Conservation (phyloP, 306 rosid species). For the Cicer pinnatifidum region DNA sequence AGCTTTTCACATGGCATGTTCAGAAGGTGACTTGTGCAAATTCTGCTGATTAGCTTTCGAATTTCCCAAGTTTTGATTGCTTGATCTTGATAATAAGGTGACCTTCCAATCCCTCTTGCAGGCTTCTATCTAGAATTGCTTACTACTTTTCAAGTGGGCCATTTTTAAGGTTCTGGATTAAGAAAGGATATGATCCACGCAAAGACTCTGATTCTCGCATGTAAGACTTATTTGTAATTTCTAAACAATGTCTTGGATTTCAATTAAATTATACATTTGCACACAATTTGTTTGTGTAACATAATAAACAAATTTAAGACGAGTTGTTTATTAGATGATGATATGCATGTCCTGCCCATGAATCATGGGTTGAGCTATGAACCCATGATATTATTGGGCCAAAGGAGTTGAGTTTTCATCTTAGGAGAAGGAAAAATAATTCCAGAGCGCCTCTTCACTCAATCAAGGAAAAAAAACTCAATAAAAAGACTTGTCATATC, state of each 20-base stretch:
- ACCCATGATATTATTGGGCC: neutral
- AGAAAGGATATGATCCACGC: slow-evolving; percentile 95
- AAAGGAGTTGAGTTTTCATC: neutral
- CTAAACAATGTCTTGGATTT: slow-evolving; percentile 16
- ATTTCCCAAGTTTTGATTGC: slow-evolving; percentile 31
- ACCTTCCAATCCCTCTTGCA: slow-evolving; percentile 50
- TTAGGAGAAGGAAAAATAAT: slow-evolving; percentile 2
- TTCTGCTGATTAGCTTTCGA: slow-evolving; percentile 35
- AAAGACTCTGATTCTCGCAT: slow-evolving; percentile 77
- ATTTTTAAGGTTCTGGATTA: slow-evolving; percentile 89
- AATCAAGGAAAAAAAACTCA: neutral
- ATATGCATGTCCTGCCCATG: neutral
- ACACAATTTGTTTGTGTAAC: slow-evolving; percentile 24
- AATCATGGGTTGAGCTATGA: neutral
- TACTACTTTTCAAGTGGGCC: slow-evolving; percentile 97
- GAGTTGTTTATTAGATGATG: neutral
- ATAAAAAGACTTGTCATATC: neutral
- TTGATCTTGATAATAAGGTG: slow-evolving; percentile 37
- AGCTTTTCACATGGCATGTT: slow-evolving; percentile 58
- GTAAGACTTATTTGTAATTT: slow-evolving; percentile 54
- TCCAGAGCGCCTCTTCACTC: neutral
- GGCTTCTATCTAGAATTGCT: slow-evolving; percentile 91
- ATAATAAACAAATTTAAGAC: slow-evolving; percentile 21
- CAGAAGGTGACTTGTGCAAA: slow-evolving; percentile 66
- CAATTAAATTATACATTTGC: slow-evolving; percentile 31